Evolutionary conservation across 495 filamentous ascomycete genomes (phyloP).

Genomic region (Patellaria atrata): DNA sequence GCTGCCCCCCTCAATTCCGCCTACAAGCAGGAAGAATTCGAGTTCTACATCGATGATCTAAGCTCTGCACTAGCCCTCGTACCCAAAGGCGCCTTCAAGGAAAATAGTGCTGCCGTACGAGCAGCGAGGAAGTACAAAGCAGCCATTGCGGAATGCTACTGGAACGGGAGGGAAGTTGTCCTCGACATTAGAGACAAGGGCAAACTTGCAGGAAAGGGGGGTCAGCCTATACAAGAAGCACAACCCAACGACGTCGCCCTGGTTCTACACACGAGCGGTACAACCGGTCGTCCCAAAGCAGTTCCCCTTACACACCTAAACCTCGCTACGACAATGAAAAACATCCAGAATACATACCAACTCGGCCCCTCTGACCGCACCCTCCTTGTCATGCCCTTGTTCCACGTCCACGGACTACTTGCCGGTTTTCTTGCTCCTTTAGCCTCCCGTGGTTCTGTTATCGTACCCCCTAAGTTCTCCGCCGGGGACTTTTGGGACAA

Average conservation of each 20-base stretch:
- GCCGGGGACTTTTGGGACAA: slow-evolving; percentile 68
- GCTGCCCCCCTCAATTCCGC: slow-evolving; percentile 70
- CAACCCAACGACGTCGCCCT: slow-evolving; percentile 40
- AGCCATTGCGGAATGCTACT: slow-evolving; percentile 69
- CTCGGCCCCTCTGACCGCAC: slow-evolving; percentile 56
- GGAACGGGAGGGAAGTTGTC: slow-evolving; percentile 52
- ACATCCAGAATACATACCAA: slow-evolving; percentile 60
- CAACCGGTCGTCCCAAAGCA: slow-evolving; percentile 71
- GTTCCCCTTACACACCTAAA: slow-evolving; percentile 69
- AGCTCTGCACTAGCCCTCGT: slow-evolving; percentile 60
- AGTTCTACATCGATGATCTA: slow-evolving; percentile 79
- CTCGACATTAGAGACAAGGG: slow-evolving; percentile 61
- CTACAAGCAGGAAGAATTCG: slow-evolving; percentile 77
- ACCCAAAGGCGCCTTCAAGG: slow-evolving; percentile 47
- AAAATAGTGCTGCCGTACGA: slow-evolving; percentile 50
- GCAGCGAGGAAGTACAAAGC: slow-evolving; percentile 62
- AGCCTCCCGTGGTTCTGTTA: slow-evolving; percentile 53
- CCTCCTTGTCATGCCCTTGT: slow-evolving; percentile 80
- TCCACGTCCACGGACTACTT: slow-evolving; percentile 76
- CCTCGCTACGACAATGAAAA: slow-evolving; percentile 59
- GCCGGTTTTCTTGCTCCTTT: slow-evolving; percentile 67
- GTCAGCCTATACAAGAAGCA: slow-evolving; percentile 37
- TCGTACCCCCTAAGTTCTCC: slow-evolving; percentile 65
- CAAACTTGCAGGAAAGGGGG: slow-evolving; percentile 41
- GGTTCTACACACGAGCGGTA: slow-evolving; percentile 64